Evolutionary conservation across 2,329 filamentous ascomycete genomes (phyloP).

Genomic region (Fusarium transvaalense): DNA sequence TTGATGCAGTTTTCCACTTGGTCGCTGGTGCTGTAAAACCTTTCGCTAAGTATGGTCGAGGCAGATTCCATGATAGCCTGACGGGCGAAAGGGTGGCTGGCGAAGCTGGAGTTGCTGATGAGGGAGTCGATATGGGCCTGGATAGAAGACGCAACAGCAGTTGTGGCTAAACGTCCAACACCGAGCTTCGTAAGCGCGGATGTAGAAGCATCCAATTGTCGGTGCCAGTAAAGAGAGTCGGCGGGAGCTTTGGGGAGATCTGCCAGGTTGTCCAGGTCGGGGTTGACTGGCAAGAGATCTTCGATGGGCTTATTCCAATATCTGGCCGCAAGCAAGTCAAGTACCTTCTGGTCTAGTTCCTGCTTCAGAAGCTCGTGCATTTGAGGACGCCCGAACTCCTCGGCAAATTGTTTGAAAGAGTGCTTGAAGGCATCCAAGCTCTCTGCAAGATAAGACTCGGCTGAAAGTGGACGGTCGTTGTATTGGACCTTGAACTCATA

Average conservation of each 20-base stretch:
- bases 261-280: slow-evolving; percentile 78
- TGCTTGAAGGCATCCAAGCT: slow-evolving; percentile 97
- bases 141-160: slow-evolving; percentile 88
- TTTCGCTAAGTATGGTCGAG: slow-evolving; percentile 88
- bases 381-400: slow-evolving; percentile 88
- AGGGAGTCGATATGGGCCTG: slow-evolving; percentile 86
- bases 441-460: slow-evolving; percentile 96
- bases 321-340: slow-evolving; percentile 90
- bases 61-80: slow-evolving; percentile 94
- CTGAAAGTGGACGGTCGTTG: slow-evolving; percentile 93
- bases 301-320: slow-evolving; percentile 98
- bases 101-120: slow-evolving; percentile 84
- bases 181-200: slow-evolving; percentile 93
- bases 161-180: slow-evolving; percentile 91
- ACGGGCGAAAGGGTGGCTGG: slow-evolving; percentile 89
- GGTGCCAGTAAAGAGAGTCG: slow-evolving; percentile 89
- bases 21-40: slow-evolving; percentile 96
- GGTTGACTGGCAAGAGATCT: slow-evolving; percentile 76
- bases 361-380: slow-evolving; percentile 91
- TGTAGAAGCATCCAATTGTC: slow-evolving; percentile 92
- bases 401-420: slow-evolving; percentile 93
- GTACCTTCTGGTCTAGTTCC: slow-evolving; percentile 92
- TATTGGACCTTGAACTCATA: slow-evolving; percentile 99
- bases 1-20: slow-evolving; percentile 99
- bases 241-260: slow-evolving; percentile 88